A percentile compares a stretch with the other conserved stretches of the same genome.
Conservation (phyloP, 2,329 filamentous ascomycete genomes). For the Thielaviopsis euricoi region DNA sequence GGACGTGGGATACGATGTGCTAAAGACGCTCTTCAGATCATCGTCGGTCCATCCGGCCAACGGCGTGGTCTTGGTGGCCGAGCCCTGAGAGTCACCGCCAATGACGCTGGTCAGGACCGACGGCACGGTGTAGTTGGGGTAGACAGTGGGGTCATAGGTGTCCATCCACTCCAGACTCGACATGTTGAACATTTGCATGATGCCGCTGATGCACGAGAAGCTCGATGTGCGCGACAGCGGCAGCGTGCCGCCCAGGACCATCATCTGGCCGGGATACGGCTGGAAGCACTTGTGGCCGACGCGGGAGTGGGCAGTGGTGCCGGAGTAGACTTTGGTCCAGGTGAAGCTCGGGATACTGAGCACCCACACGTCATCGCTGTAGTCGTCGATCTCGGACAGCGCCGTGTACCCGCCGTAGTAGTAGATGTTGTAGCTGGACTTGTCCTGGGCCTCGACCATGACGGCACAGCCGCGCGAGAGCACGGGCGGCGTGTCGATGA, state of each 20-base stretch:
- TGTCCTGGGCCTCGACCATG: slow-evolving; percentile 52
- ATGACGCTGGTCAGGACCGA: slow-evolving; percentile 45
- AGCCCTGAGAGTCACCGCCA: slow-evolving; percentile 48
- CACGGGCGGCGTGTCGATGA: slow-evolving; percentile 30
- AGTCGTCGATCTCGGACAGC: slow-evolving; percentile 20
- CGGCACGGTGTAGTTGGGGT: slow-evolving; percentile 53
- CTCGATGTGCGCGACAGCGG: slow-evolving; percentile 15
- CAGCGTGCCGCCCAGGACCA: slow-evolving; percentile 53
- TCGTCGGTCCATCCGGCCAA: slow-evolving; percentile 36
- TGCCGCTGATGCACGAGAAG: slow-evolving; percentile 30
- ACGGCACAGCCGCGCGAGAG: slow-evolving; percentile 57
- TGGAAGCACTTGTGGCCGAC: slow-evolving; percentile 61
- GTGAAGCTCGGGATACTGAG: slow-evolving; percentile 65
- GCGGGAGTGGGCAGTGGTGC: slow-evolving; percentile 37
- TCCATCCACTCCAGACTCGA: slow-evolving; percentile 52
- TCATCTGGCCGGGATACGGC: slow-evolving; percentile 65
- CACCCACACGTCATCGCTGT: slow-evolving; percentile 60
- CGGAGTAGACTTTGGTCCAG: slow-evolving; percentile 44
- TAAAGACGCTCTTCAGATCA: slow-evolving; percentile 36
- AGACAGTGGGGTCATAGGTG: slow-evolving; percentile 48
- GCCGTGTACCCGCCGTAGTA: slow-evolving; percentile 65
- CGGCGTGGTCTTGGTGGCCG: slow-evolving; percentile 53
- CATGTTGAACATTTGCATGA: slow-evolving; percentile 55
- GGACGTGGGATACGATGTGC: slow-evolving; percentile 33
- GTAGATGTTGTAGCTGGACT: slow-evolving; percentile 66